A percentile compares a stretch with the other conserved stretches of the same genome.
phyloP scores from a whole-genome alignment of 1,284 basidiomycete species.

The Rugiboletus extremiorientalis region DNA sequence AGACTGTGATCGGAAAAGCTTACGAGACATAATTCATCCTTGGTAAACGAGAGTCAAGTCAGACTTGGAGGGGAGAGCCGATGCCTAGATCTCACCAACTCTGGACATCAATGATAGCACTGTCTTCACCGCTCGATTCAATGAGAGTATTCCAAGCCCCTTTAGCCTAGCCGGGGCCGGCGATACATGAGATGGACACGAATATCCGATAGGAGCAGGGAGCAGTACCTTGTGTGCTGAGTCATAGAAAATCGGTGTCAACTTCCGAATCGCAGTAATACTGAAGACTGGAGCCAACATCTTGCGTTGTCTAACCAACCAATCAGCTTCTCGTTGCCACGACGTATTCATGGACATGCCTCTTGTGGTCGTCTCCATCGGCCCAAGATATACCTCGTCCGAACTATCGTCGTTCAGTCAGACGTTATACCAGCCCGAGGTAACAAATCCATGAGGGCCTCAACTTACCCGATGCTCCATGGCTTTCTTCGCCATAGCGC shows the following conservation, averaged over 20 bases:
- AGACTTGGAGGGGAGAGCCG: no score
- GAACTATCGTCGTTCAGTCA: no score
- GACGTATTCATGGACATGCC: neutral
- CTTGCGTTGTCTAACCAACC: constrained; percentile 37
- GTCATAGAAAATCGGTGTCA: constrained; percentile 11
- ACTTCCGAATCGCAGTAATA: constrained; percentile 3
- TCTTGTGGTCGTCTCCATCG: constrained; percentile 16
- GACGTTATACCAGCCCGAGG: no score
- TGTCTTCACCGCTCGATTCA: constrained; percentile 32
- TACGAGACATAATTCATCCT: constrained; percentile 53
- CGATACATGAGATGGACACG: neutral
- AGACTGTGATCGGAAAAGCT: constrained; percentile 1
- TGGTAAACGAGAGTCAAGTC: neutral
- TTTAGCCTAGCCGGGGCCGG: constrained; percentile 34
- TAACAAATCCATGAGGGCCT: no score
- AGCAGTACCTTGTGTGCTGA: constrained; percentile 47
- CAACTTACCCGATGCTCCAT: constrained; percentile 45
- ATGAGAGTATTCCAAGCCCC: constrained; percentile 49
- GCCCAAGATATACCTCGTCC: constrained; percentile 11
- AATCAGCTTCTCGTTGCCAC: neutral
- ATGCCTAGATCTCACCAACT: constrained; percentile 5
- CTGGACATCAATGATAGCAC: constrained; percentile 51
- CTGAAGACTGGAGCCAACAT: constrained; percentile 6
- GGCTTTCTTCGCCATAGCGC: constrained; percentile 36
- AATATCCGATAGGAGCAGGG: neutral